Evolutionary conservation across 2,329 filamentous ascomycete genomes (phyloP).

Genomic region (Fusarium guadeloupense): DNA sequence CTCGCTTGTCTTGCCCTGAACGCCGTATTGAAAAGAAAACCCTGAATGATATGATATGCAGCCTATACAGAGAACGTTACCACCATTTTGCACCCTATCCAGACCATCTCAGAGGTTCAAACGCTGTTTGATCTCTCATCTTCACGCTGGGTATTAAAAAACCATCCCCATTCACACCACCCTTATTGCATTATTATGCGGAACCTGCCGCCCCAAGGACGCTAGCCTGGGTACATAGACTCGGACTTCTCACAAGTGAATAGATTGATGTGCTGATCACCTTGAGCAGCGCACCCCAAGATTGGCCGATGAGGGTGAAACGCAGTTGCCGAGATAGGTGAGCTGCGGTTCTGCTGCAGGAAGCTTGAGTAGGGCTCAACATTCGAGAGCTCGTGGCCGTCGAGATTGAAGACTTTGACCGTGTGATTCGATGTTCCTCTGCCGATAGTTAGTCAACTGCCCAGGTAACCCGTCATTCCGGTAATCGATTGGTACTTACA

Average conservation of each 20-base stretch:
- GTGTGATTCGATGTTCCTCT: constrained; percentile 89
- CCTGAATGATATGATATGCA: constrained; percentile 40
- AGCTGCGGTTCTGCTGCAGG: constrained; percentile 79
- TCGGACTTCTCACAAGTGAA: constrained; percentile 73
- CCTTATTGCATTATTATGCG: constrained; percentile 12
- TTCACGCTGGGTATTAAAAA: constrained; percentile 11
- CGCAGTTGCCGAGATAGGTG: constrained; percentile 86
- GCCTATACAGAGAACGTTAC: constrained; percentile 30
- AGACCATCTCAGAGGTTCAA: constrained; percentile 3
- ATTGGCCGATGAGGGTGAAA: constrained; percentile 97
- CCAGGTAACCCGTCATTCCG: background rate
- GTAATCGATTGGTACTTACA: constrained; percentile 66
- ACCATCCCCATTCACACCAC: background rate
- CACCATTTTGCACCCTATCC: constrained; percentile 19
- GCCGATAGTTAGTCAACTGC: constrained; percentile 42
- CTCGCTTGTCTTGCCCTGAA: constrained; percentile 36
- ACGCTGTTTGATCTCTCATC: background rate
- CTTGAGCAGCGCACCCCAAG: constrained; percentile 84
- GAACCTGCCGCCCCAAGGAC: constrained; percentile 32
- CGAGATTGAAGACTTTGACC: constrained; percentile 93
- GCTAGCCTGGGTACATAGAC: constrained; percentile 45
- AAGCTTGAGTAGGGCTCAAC: constrained; percentile 93
- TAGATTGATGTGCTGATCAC: constrained; percentile 90
- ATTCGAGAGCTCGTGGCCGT: constrained; percentile 79
- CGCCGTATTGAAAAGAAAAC: constrained; percentile 36